Conservation (phyloP, 345 rosid genomes). For the Hevea brasiliensis region DNA sequence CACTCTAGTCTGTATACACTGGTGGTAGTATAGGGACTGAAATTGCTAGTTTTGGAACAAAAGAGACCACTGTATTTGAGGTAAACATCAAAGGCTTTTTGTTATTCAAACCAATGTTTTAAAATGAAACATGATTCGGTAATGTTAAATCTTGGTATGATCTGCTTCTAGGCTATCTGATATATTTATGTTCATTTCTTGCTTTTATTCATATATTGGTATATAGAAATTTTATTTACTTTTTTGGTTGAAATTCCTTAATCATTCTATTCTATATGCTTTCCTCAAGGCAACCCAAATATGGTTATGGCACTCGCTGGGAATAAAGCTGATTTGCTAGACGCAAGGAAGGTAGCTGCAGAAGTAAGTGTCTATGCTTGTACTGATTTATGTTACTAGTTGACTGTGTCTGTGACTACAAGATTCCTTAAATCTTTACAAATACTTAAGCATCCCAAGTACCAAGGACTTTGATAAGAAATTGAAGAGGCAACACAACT, state of each 20-base stretch:
- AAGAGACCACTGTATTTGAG: no score
- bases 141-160: background rate
- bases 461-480: background rate
- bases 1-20: no score
- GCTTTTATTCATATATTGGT: background rate
- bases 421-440: background rate
- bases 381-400: no score
- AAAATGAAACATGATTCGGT: background rate
- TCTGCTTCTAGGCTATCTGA: background rate
- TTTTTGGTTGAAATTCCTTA: conserved; percentile 3
- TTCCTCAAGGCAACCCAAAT: conserved; percentile 67
- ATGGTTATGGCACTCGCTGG: conserved; percentile 96
- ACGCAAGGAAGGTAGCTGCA: conserved; percentile 69
- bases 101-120: background rate
- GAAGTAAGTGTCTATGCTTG: conserved; percentile 53
- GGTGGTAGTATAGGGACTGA: no score
- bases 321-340: conserved; percentile 85
- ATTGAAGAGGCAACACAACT: background rate
- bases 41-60: no score
- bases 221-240: background rate
- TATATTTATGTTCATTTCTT: conserved; percentile 5
- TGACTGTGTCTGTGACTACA: background rate
- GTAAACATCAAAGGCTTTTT: no score
- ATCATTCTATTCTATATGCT: conserved; percentile 3
- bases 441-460: background rate